Base-by-base conservation (phyloP, 306 rosid genomes). In the Purshia tridentata region DNA sequence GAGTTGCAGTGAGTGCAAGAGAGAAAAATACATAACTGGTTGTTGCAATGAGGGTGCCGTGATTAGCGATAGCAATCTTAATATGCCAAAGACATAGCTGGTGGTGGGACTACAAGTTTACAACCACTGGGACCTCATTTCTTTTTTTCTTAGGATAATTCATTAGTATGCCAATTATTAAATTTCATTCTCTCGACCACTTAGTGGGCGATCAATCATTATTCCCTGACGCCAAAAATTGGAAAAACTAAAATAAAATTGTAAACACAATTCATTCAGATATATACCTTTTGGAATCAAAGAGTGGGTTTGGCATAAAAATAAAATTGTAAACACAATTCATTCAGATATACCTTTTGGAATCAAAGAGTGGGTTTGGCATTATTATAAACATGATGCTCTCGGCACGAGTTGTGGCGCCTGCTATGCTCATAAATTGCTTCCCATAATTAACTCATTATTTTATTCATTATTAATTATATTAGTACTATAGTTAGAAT, bases 21-120 rank as follows among this genome's bases (percentile, higher is more conserved):
- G n/a, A n/a, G n/a, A n/a, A n/a, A n/a, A n/a, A n/a, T n/a, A n/a
- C n/a, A n/a, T n/a, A n/a, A n/a, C n/a, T n/a, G n/a, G 72, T 69
- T 56, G 72, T 77, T 76, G 78, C 87, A 46, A 60, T 42, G 61
- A 77, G 65, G 77, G 63, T 83, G 84, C 63, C 90, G 84, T 45
- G 74, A 90, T 83, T 78, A 19, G 56, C 82, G 88, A 72, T 66
- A 59, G 11, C 18, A 29, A 35, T 73, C 67, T 59, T 35, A 42
- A 70, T 70, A 65, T 23, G 52, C 81, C 67, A 18, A 10, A 40
- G 22, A 51, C 76, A 67, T 1, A 42, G 61, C 75, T 68, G 61
- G 76, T 60, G 78, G 46, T 70, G 51, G 84, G 72, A 9, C 72
- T 51, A 55, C 39, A 37, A 2, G 72, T 6, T 69, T 51, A 55